Percentiles rank a stretch among this genome's conserved stretches.
phyloP scores from a whole-genome alignment of 2,329 filamentous ascomycete genomes.

The Fusarium acutatum region DNA sequence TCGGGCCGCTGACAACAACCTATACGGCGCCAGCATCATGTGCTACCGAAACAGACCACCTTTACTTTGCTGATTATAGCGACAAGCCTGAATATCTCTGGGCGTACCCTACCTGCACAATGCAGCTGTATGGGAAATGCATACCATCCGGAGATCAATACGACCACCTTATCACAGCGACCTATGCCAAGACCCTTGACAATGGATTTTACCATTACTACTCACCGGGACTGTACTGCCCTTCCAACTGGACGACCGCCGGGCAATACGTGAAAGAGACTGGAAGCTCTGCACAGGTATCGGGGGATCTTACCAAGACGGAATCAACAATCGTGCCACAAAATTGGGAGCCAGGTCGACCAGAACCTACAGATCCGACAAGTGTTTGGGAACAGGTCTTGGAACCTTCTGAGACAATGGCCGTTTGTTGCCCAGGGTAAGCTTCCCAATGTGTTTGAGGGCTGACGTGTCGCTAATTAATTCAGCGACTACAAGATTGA shows the following conservation, averaged over 20 bases:
- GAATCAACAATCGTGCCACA: too few relatives aligned
- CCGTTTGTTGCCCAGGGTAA: constrained; percentile 37
- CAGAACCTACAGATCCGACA: neutral
- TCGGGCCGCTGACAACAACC: neutral
- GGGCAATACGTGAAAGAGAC: neutral
- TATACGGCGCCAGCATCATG: neutral
- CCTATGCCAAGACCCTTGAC: neutral
- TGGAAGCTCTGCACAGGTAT: neutral
- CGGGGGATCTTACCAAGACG: neutral
- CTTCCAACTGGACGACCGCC: neutral
- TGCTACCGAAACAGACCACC: neutral
- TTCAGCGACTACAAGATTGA: constrained; percentile 15
- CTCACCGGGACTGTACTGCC: neutral
- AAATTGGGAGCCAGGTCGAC: neutral
- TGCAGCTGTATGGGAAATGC: neutral
- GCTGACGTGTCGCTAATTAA: neutral
- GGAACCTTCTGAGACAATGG: constrained; percentile 24
- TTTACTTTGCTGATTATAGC: neutral
- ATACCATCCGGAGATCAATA: neutral
- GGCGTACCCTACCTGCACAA: neutral
- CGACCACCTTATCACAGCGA: neutral
- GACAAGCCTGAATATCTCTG: neutral
- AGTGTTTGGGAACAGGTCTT: neutral
- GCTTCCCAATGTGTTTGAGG: too few relatives aligned
- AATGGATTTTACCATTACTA: neutral